These are phyloP conservation scores for Citrus inodora DNA, from an alignment of 345 rosid species.

Conservation along the genomic window DNA sequence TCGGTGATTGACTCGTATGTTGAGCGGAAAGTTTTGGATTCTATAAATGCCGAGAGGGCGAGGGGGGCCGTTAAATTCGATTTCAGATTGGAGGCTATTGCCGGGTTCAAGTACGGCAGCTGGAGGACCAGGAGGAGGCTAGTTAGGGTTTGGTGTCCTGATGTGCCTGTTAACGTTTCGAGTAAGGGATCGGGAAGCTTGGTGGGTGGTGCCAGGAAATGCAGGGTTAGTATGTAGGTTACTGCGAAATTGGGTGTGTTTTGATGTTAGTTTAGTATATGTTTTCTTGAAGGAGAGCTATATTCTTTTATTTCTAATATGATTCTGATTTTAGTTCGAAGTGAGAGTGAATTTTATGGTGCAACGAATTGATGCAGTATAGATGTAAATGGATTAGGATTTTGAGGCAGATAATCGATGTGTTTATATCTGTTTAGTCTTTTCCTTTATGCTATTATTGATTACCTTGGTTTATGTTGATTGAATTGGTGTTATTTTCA, in stretches of 20 bases:
- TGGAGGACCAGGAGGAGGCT: constrained; percentile 45
- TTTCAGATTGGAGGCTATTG: constrained; percentile 35
- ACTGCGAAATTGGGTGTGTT: not conserved
- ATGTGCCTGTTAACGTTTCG: constrained; percentile 34
- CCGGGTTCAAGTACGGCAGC: constrained; percentile 46
- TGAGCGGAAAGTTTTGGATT: constrained; percentile 16
- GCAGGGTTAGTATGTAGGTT: constrained; percentile 32
- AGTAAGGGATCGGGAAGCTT: constrained; percentile 54
- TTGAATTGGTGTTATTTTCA: not conserved
- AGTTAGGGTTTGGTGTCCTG: constrained; percentile 42
- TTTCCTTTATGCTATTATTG: not conserved
- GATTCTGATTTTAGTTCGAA: not conserved
- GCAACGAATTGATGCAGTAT: not conserved
- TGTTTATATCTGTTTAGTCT: not conserved
- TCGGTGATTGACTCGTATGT: constrained; percentile 43
- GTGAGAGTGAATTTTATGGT: not conserved
- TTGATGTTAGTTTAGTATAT: not conserved
- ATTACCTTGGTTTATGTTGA: not conserved
- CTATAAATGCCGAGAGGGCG: constrained; percentile 37
- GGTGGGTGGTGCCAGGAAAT: constrained; percentile 38
- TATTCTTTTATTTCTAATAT: not conserved
- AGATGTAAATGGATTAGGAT: constrained; percentile 4
- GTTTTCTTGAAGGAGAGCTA: not conserved
- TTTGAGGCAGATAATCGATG: not conserved
- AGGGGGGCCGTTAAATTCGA: constrained; percentile 44